Evolutionary conservation across 805 yeast species (phyloP), one percentile per base, ranked within the genome.

Genomic region (Priceomyces medius): DNA sequence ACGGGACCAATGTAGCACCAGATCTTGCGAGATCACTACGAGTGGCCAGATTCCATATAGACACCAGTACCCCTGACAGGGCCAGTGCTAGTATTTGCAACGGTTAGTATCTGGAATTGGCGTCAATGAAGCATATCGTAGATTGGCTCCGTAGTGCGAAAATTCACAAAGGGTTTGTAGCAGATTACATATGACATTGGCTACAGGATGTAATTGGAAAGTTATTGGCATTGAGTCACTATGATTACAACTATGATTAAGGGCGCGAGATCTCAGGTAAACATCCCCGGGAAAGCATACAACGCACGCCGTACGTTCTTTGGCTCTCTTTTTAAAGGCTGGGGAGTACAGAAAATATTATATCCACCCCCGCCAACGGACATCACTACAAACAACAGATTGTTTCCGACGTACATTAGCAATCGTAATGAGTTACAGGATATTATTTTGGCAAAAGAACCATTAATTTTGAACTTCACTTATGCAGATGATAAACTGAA

Each of bases 381-480:
- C 18, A 60, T 67, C 42, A 59, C 71, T 35, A 70, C 76, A 35
- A 54, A 63, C 20, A 70, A 70, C 47, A 53, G 74, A 20, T 49
- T 70, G 10, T 67, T 61, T 44, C 68, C 66, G 26, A 56, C 62
- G 17, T 70, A 67, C 28, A 66, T 87, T 14, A 68, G 81, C 46
- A 69, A 75, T 41, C 74, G 76, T 16, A 63, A 69, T 39, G 95
- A 88, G 50, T 61, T 88, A 34, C 79, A 81, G 39, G 74, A 76
- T 26, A 51, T 76, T 20, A 50, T 81, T 27, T 55, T 80, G 21
- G 65, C 74, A 41, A 74, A 78, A 43, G 73, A 75, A 32, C 93
- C 95, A 1, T 61, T 85, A 41, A 59, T 87, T 35, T 68, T 86
- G 52, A 83, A 87, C 59, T 88, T 88, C 63, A 85, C 89, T 1